Evolutionary conservation across 2,329 filamentous ascomycete species (phyloP), one percentile per base, ranked within the genome.

Genomic region (Exophiala lecanii-corni): DNA sequence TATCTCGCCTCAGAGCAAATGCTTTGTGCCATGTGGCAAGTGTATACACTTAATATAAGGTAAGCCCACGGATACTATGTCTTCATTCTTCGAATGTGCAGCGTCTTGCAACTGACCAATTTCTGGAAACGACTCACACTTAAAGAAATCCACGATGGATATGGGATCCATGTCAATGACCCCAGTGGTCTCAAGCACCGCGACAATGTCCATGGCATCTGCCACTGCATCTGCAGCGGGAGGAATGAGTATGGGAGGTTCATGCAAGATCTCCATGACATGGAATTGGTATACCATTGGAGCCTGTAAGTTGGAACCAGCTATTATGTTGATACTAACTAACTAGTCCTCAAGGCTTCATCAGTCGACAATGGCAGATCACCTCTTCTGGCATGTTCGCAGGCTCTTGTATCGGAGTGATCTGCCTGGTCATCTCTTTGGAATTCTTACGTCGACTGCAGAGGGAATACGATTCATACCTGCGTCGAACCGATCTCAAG

Each of bases 261-360:
- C 34, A 32, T 63, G 60, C 49, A 59, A 60, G 41, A 58, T 63
- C 35, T 57, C 58, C 17, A 89, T 88, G 84, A 69, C 86, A 30
- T 87, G 84, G 82, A 89, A 88, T 63, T 86, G 82, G 82, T 73
- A 84, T 62, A 83, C 81, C 2, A 69, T 85, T 59, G 79, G 84
- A 59, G 66, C 81, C 15, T 87, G 71, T 61, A 56, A 46, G 16
- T 41, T 17, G 26, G n/a, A n/a, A n/a, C n/a, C n/a, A n/a, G n/a
- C n/a, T n/a, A n/a, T n/a, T n/a, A n/a, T n/a, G n/a, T n/a, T n/a
- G n/a, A n/a, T n/a, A n/a, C n/a, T n/a, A n/a, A n/a, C n/a, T 31
- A 42, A 28, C 15, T 21, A 36, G n/a, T 26, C 34, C 25, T 36
- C 9, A 25, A 69, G 66, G 81, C 65, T 91, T 92, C 72, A 74